phyloP scores from a whole-genome alignment of 768 basidiomycete genomes.

The Suillus ampliporus region DNA sequence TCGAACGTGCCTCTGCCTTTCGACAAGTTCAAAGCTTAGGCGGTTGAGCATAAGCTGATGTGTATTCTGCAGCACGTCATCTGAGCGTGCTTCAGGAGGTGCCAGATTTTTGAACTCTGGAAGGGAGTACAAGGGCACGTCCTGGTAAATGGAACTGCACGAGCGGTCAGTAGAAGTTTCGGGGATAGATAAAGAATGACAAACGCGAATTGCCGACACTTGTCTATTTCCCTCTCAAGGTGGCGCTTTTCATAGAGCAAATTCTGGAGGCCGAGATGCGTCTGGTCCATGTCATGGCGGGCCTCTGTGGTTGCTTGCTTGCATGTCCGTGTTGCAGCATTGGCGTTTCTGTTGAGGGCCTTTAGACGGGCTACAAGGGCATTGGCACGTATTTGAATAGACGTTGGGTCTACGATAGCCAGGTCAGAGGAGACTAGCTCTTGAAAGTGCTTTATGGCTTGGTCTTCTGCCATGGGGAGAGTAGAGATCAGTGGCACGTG shows the following conservation, averaged over 20 bases:
- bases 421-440: slow-evolving; percentile 61
- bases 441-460: slow-evolving; percentile 64
- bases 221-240: slow-evolving; percentile 89
- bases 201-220: slow-evolving; percentile 91
- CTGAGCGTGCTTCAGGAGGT: slow-evolving; percentile 66
- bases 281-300: slow-evolving; percentile 89
- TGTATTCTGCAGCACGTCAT: slow-evolving; percentile 65
- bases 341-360: slow-evolving; percentile 75
- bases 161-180: slow-evolving; percentile 7
- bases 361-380: slow-evolving; percentile 84
- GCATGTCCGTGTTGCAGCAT: slow-evolving; percentile 70
- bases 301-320: slow-evolving; percentile 76
- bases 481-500: slow-evolving; percentile 10
- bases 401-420: slow-evolving; percentile 47
- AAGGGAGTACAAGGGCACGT: slow-evolving; percentile 73
- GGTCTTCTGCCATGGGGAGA: slow-evolving; percentile 42
- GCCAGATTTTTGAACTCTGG: slow-evolving; percentile 74
- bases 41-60: slow-evolving; percentile 90
- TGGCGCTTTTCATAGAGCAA: slow-evolving; percentile 89
- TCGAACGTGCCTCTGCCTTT: slow-evolving; percentile 76
- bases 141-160: slow-evolving; percentile 84
- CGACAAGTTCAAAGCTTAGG: slow-evolving; percentile 84
- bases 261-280: slow-evolving; percentile 85
- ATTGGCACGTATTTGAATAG: slow-evolving; percentile 68
- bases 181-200: slow-evolving; percentile 32